phyloP scores from a whole-genome alignment of 768 basidiomycete genomes.

The Termitomyces titanicus region DNA sequence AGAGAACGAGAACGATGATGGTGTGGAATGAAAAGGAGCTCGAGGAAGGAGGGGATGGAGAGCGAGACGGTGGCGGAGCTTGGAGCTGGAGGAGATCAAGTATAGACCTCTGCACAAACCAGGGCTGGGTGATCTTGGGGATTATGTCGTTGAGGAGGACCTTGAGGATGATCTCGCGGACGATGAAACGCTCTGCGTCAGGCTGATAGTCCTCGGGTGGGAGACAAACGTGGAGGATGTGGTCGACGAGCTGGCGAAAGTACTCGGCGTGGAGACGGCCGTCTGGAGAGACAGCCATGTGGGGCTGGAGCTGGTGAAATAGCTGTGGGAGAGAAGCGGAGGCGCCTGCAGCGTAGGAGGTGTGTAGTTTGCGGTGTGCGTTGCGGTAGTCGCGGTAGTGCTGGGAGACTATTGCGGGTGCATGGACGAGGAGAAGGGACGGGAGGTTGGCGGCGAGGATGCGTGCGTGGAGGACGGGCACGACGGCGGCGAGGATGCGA shows the following conservation, averaged over 20 bases:
- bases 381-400: conserved; percentile 79
- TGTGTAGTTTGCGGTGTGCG: conserved; percentile 55
- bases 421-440: conserved; percentile 54
- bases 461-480: conserved; percentile 60
- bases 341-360: conserved; percentile 69
- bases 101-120: conserved; percentile 79
- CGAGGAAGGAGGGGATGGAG: conserved; percentile 22
- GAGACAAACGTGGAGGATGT: conserved; percentile 67
- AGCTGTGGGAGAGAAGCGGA: conserved; percentile 59
- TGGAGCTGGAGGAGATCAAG: conserved; percentile 62
- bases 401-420: conserved; percentile 65
- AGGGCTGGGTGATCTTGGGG: conserved; percentile 76
- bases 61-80: conserved; percentile 13
- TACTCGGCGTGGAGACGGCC: conserved; percentile 73
- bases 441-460: conserved; percentile 52
- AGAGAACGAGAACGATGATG: conserved; percentile 67
- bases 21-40: conserved; percentile 36
- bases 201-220: conserved; percentile 77
- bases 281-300: conserved; percentile 71
- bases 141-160: conserved; percentile 66
- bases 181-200: conserved; percentile 74
- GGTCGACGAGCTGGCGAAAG: conserved; percentile 75
- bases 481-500: conserved; percentile 50
- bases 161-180: conserved; percentile 81
- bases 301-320: conserved; percentile 82